Evolutionary conservation across 805 yeast species (phyloP).

Genomic region (Metschnikowia hibisci): DNA sequence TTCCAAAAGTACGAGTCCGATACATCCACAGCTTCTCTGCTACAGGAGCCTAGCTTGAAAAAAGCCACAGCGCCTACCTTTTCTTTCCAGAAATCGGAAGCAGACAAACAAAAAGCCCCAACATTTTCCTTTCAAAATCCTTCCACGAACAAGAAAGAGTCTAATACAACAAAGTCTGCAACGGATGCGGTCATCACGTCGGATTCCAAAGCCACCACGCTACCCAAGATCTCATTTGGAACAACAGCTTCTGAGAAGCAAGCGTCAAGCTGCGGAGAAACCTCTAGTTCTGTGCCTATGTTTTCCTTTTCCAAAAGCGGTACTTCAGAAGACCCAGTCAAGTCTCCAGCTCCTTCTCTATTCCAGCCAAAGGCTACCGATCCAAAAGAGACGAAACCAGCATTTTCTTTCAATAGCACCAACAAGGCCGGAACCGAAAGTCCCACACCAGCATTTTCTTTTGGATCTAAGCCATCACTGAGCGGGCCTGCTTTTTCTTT

Average conservation of each 20-base stretch:
- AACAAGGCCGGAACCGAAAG: neutral
- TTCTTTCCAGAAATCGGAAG: neutral
- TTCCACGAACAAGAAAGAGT: neutral
- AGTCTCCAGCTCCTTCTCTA: neutral
- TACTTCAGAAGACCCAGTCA: neutral
- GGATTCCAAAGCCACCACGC: neutral
- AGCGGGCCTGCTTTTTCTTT: conserved; percentile 1
- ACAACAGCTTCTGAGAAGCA: neutral
- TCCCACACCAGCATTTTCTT: conserved; percentile 13
- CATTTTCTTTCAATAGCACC: conserved; percentile 5
- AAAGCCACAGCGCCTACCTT: neutral
- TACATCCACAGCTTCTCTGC: too few species aligned
- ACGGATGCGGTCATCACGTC: neutral
- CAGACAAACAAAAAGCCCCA: neutral
- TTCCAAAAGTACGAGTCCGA: neutral
- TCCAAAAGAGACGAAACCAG: neutral
- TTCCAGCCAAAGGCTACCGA: neutral
- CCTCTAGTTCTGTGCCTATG: neutral
- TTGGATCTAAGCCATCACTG: conserved; percentile 10
- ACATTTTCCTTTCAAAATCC: neutral
- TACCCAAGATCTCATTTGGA: conserved; percentile 1
- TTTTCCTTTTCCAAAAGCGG: neutral
- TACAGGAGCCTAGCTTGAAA: too few species aligned
- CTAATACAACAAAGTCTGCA: neutral
- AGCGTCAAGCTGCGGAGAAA: neutral